These are phyloP conservation scores for Diaporthe destruens DNA, from an alignment of 2,329 filamentous ascomycete genomes.

Conservation along the genomic window DNA sequence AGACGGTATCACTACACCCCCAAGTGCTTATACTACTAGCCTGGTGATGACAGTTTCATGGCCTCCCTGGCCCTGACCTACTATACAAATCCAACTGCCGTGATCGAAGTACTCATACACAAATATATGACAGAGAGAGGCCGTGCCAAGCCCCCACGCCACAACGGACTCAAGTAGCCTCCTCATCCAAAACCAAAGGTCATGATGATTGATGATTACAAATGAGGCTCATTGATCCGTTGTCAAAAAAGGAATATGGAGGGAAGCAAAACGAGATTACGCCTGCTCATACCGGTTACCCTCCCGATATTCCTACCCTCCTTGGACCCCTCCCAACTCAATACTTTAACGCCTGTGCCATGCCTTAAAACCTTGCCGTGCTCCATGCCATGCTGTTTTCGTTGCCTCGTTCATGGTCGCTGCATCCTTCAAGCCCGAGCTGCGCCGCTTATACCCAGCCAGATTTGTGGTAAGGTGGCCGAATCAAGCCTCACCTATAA, in stretches of 20 bases:
- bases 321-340: conserved; percentile 19
- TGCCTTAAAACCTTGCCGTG: conserved; percentile 33
- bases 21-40: not conserved
- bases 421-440: not conserved
- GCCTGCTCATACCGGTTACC: conserved; percentile 14
- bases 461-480: not conserved
- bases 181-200: not conserved
- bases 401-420: conserved; percentile 11
- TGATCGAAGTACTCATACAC: conserved; percentile 49
- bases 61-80: conserved; percentile 32
- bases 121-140: conserved; percentile 23
- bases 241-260: conserved; percentile 8
- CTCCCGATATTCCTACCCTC: not conserved
- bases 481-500: not conserved
- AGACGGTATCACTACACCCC: not conserved
- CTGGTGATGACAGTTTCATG: conserved; percentile 32
- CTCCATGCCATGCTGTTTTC: conserved; percentile 34
- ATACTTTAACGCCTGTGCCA: conserved; percentile 34
- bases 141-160: not conserved
- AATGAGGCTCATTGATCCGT: conserved; percentile 12
- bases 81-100: conserved; percentile 47
- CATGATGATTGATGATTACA: conserved; percentile 2
- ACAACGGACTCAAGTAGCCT: conserved; percentile 11
- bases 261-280: not conserved
- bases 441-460: not conserved